Conservation (phyloP, 73 alveolate species). For the Paramecium sexaurelia region DNA sequence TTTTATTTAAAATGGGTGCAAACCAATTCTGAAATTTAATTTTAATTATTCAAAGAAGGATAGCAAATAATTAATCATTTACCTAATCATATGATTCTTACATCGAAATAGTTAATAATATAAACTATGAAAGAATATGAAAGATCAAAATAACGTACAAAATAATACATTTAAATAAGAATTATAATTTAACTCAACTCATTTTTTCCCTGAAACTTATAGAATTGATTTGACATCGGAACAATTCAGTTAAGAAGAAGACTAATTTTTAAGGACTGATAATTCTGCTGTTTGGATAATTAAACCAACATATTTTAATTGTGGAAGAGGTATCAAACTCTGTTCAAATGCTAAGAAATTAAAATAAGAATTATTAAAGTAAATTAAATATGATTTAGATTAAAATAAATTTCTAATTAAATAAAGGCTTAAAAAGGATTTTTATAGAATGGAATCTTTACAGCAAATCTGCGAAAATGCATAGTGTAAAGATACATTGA, state of each 20-base stretch:
- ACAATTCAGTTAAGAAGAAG: background rate
- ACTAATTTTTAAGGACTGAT: too few relatives aligned
- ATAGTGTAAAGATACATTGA: conserved; percentile 38
- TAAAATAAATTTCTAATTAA: background rate
- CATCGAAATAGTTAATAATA: conserved; percentile 17
- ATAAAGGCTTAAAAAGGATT: background rate
- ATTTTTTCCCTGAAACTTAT: conserved; percentile 49
- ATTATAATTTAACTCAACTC: background rate
- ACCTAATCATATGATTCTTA: conserved; percentile 27
- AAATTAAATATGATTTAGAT: background rate
- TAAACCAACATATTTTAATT: conserved; percentile 36
- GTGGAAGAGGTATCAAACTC: conserved; percentile 42
- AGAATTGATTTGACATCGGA: conserved; percentile 55
- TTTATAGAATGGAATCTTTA: conserved; percentile 1
- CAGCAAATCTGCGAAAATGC: conserved; percentile 41
- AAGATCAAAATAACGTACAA: background rate
- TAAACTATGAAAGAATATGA: conserved; percentile 53
- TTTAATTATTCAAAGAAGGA: conserved; percentile 45
- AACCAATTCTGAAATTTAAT: conserved; percentile 51
- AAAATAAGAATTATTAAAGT: conserved; percentile 18
- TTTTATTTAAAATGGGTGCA: conserved; percentile 58
- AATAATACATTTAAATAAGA: background rate
- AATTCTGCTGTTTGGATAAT: conserved; percentile 56
- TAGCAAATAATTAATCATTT: conserved; percentile 47
- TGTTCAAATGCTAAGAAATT: conserved; percentile 43